These are phyloP conservation scores for Psidium friedrichsthalianum DNA, from an alignment of 345 rosid genomes.

Conservation along the genomic window DNA sequence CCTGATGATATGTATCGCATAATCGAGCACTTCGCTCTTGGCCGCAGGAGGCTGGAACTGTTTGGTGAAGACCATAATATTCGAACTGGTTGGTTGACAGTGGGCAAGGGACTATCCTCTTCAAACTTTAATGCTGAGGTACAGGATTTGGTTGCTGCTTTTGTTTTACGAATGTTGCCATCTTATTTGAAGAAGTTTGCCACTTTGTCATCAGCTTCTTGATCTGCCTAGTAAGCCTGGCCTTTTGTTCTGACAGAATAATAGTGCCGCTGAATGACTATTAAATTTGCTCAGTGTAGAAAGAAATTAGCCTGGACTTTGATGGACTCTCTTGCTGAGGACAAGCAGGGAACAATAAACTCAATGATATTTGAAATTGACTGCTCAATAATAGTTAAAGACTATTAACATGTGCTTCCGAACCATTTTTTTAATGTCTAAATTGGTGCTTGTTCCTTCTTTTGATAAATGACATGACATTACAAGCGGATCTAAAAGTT, in stretches of 20 bases:
- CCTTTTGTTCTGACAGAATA: background rate
- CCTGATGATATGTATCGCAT: constrained; percentile 99
- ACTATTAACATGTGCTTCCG: background rate
- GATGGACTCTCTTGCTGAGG: background rate
- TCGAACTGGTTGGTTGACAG: constrained; percentile 90
- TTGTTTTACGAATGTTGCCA: background rate
- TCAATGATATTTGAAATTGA: background rate
- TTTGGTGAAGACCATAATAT: constrained; percentile 97
- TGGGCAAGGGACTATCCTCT: constrained; percentile 82
- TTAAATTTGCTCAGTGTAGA: background rate
- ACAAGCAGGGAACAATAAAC: background rate
- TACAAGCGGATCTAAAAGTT: background rate
- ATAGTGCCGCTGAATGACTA: background rate
- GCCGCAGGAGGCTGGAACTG: constrained; percentile 94
- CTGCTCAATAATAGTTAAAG: background rate
- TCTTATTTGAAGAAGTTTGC: background rate
- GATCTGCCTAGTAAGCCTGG: background rate
- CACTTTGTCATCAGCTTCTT: background rate
- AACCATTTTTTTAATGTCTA: background rate
- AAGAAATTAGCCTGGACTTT: background rate
- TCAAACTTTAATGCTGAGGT: constrained; percentile 86
- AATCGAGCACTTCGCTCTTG: constrained; percentile 94
- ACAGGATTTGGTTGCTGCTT: background rate
- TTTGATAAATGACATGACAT: background rate
- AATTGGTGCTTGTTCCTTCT: background rate